Percentiles rank a stretch among this genome's conserved stretches.
These are phyloP conservation scores for Naganishia kalamii DNA, from an alignment of 768 basidiomycete species.

Conservation along the genomic window DNA sequence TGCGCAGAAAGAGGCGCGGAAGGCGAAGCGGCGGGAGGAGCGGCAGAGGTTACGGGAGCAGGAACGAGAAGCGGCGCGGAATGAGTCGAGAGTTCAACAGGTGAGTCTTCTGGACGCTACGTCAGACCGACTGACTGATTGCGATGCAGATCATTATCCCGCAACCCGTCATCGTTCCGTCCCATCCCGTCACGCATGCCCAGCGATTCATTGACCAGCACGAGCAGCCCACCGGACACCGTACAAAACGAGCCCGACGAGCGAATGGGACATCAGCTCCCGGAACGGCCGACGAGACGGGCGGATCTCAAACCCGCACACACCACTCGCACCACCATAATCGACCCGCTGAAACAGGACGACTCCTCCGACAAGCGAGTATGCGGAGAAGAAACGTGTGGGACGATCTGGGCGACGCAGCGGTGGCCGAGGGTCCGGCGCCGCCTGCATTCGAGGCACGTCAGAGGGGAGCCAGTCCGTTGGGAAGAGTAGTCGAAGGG, in stretches of 20 bases:
- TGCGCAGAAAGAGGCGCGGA: conserved; percentile 73
- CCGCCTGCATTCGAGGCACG: not conserved
- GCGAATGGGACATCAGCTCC: not conserved
- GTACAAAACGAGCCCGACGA: not conserved
- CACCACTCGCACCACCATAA: conserved; percentile 3
- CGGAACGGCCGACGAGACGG: not conserved
- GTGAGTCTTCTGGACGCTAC: not conserved
- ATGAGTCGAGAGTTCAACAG: not conserved
- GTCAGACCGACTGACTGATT: not conserved
- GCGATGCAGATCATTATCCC: conserved; percentile 1
- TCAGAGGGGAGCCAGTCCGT: not conserved
- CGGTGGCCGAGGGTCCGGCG: not conserved
- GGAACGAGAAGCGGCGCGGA: not conserved
- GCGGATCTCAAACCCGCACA: not conserved
- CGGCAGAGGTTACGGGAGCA: not conserved
- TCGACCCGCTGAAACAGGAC: not conserved
- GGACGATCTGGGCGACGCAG: conserved; percentile 4
- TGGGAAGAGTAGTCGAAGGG: not conserved
- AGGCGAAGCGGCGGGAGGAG: conserved; percentile 55
- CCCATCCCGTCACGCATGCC: not conserved
- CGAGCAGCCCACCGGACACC: not conserved
- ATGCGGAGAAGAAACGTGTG: conserved; percentile 21
- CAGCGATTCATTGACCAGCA: not conserved
- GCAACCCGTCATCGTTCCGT: not conserved
- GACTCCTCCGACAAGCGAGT: conserved; percentile 7